A percentile compares a stretch with the other conserved stretches of the same genome.
Evolutionary conservation across 768 basidiomycete genomes (phyloP).

Genomic region (Gyrodon lividus): DNA sequence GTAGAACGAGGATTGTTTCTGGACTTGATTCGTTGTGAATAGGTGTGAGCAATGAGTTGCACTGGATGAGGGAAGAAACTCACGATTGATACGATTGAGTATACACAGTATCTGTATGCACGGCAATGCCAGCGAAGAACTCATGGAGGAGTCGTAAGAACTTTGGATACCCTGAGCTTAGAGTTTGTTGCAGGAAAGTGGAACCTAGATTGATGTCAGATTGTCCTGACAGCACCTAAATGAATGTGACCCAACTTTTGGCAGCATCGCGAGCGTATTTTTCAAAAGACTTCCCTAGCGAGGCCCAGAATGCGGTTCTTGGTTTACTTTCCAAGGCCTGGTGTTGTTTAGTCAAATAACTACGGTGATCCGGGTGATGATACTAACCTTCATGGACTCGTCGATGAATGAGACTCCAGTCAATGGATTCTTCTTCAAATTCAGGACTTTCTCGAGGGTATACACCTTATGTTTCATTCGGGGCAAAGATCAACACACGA

Average conservation of each 20-base stretch:
- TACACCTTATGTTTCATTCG: constrained; percentile 64
- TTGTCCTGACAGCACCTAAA: neutral
- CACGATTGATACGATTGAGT: constrained; percentile 82
- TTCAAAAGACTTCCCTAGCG: constrained; percentile 77
- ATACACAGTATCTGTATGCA: constrained; percentile 94
- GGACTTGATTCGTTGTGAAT: constrained; percentile 49
- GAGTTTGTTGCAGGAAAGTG: constrained; percentile 85
- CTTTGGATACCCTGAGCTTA: constrained; percentile 83
- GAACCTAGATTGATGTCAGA: constrained; percentile 55
- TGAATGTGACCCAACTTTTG: constrained; percentile 51
- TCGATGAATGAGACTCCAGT: constrained; percentile 82
- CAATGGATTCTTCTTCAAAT: constrained; percentile 79
- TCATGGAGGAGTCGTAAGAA: constrained; percentile 92
- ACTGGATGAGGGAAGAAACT: constrained; percentile 7
- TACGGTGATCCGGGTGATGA: neutral
- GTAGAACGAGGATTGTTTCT: constrained; percentile 86
- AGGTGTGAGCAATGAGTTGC: neutral
- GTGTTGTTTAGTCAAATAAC: constrained; percentile 3
- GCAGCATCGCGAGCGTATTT: constrained; percentile 77
- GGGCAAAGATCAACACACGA: neutral
- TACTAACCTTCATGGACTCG: constrained; percentile 83
- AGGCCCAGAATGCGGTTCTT: constrained; percentile 88
- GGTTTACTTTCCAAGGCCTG: constrained; percentile 90
- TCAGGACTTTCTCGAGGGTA: constrained; percentile 90
- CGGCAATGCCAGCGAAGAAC: constrained; percentile 93